These are phyloP conservation scores for Pseudogymnoascus sp. DNA, from an alignment of 2,329 filamentous ascomycete genomes.

Conservation along the genomic window DNA sequence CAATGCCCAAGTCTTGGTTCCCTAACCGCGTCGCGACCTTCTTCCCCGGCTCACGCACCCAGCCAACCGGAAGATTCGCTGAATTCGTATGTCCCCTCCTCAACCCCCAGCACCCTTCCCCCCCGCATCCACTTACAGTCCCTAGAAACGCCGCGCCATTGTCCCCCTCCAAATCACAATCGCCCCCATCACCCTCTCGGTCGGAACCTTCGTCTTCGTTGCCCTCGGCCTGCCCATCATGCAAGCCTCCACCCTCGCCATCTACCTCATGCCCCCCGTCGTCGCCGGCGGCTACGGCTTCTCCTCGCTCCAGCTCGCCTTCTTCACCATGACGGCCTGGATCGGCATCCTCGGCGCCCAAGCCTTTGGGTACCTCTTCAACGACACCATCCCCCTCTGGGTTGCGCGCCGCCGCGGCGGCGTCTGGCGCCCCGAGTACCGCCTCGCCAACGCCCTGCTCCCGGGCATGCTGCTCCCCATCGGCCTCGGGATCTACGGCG, in stretches of 20 bases:
- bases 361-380: slow-evolving; percentile 7
- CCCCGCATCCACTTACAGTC: background rate
- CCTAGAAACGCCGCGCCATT: background rate
- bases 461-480: slow-evolving; percentile 29
- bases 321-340: slow-evolving; percentile 9
- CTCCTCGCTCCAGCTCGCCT: slow-evolving; percentile 9
- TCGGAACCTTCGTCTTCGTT: slow-evolving; percentile 7
- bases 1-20: slow-evolving; percentile 7
- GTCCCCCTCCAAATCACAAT: background rate
- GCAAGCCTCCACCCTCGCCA: slow-evolving; percentile 8
- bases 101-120: background rate
- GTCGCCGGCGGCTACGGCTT: slow-evolving; percentile 12
- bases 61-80: background rate
- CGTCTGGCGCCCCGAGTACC: slow-evolving; percentile 34
- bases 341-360: slow-evolving; percentile 10
- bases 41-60: background rate
- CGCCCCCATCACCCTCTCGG: background rate
- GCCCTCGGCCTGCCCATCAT: slow-evolving; percentile 10
- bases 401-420: slow-evolving; percentile 18
- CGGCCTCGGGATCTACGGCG: slow-evolving; percentile 33
- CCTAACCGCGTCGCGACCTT: slow-evolving; percentile 3
- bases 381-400: slow-evolving; percentile 12
- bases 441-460: slow-evolving; percentile 28
- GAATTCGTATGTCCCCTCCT: background rate
- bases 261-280: slow-evolving; percentile 10